Evolutionary conservation across 2,329 filamentous ascomycete species (phyloP).

Genomic region (Alternaria burnsii): DNA sequence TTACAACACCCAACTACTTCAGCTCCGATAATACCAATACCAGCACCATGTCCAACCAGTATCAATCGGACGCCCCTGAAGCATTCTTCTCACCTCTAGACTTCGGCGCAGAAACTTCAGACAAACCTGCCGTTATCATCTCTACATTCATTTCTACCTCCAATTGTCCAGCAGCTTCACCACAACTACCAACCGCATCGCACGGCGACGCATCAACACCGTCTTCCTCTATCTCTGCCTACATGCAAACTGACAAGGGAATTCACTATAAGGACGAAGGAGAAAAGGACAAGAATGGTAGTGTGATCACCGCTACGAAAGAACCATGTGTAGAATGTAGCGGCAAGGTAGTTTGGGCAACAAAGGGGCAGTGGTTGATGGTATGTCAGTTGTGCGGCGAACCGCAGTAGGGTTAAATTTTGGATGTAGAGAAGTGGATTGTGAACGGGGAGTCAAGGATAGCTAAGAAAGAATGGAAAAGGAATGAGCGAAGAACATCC

Average conservation of each 20-base stretch:
- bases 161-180: not conserved
- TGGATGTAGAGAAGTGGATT: not conserved
- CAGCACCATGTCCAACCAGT: not conserved
- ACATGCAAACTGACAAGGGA: not conserved
- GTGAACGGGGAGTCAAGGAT: not conserved
- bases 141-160: not conserved
- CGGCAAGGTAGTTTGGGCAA: conserved; percentile 11
- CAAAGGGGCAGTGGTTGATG: conserved; percentile 12
- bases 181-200: not conserved
- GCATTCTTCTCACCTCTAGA: not conserved
- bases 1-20: not conserved
- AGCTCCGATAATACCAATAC: not conserved
- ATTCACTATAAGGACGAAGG: conserved; percentile 4
- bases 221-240: not conserved
- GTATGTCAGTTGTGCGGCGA: conserved; percentile 11
- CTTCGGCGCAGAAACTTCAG: not conserved
- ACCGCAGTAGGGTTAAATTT: conserved; percentile 3
- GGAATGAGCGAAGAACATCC: not conserved
- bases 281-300: conserved; percentile 10
- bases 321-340: conserved; percentile 10
- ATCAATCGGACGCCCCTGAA: not conserved
- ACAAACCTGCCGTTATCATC: not conserved
- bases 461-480: not conserved
- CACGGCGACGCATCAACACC: not conserved
- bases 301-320: not conserved